Conservation (phyloP, 1,139 yeast species). For the Magnusiomyces clavatus region DNA sequence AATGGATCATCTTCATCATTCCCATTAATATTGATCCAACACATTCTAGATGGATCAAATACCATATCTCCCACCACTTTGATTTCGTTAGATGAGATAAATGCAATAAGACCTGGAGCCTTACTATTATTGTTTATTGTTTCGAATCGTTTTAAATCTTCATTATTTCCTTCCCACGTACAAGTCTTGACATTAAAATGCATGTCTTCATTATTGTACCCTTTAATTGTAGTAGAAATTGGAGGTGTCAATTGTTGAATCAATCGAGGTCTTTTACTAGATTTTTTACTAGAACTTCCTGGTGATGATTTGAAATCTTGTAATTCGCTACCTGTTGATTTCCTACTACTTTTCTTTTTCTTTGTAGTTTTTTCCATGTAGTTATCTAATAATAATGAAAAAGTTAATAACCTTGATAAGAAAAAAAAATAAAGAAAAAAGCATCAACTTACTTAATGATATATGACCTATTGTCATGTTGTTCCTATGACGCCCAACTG, state of each 20-base stretch:
- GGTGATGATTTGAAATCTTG: constrained; percentile 2
- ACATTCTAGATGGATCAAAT: constrained; percentile 50
- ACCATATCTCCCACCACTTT: constrained; percentile 48
- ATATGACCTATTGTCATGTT: neutral
- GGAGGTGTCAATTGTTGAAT: constrained; percentile 32
- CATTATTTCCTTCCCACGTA: constrained; percentile 66
- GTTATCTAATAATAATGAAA: constrained; percentile 2
- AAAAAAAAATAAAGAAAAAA: neutral
- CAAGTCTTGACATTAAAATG: constrained; percentile 44
- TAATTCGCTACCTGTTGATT: neutral
- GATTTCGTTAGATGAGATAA: constrained; percentile 28
- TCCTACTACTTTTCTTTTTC: neutral
- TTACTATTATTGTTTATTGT: constrained; percentile 16
- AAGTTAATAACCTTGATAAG: neutral
- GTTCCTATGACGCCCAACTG: neutral
- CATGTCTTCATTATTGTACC: constrained; percentile 37
- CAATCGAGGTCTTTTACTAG: constrained; percentile 19
- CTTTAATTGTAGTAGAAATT: constrained; percentile 21
- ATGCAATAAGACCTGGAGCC: constrained; percentile 33
- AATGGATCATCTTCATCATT: constrained; percentile 19
- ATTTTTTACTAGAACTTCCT: neutral
- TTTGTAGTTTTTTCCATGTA: constrained; percentile 7
- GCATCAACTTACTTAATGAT: constrained; percentile 3
- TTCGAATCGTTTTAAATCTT: constrained; percentile 46
- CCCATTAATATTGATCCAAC: constrained; percentile 41